These are phyloP conservation scores for Viola pubescens DNA, from an alignment of 441 rosid species.

Conservation along the genomic window DNA sequence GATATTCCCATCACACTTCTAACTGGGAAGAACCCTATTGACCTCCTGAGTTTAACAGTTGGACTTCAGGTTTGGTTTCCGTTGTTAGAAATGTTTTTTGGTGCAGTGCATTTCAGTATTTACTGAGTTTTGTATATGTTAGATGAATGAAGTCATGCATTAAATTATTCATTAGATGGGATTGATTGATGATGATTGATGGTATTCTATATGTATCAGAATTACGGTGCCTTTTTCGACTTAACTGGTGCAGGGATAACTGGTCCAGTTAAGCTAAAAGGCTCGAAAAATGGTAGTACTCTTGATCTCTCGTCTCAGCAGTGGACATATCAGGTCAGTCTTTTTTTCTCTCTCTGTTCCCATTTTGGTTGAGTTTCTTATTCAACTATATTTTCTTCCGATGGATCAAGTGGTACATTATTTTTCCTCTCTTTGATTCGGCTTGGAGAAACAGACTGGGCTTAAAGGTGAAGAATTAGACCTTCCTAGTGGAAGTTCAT, in stretches of 20 bases:
- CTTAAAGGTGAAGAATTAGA: constrained; percentile 80
- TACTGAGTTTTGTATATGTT: constrained; percentile 6
- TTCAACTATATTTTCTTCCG: background rate
- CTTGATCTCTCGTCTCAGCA: constrained; percentile 57
- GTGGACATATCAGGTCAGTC: constrained; percentile 88
- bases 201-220: constrained; percentile 33
- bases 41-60: constrained; percentile 84
- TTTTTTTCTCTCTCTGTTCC: background rate
- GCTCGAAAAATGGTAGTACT: constrained; percentile 41
- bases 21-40: constrained; percentile 67
- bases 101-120: constrained; percentile 2
- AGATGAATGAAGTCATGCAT: constrained; percentile 4
- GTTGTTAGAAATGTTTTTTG: constrained; percentile 7
- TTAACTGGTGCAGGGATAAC: constrained; percentile 73
- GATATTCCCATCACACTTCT: constrained; percentile 54
- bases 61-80: constrained; percentile 72
- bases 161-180: background rate
- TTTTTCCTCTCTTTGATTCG: background rate
- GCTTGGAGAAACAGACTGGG: constrained; percentile 49
- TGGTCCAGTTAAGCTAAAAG: constrained; percentile 76
- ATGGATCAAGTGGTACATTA: background rate
- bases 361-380: background rate
- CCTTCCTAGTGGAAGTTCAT: constrained; percentile 57
- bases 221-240: constrained; percentile 87
- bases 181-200: background rate